Evolutionary conservation across 1,139 yeast species (phyloP), one percentile per base, ranked within the genome.

Genomic region (Diutina catenulata): DNA sequence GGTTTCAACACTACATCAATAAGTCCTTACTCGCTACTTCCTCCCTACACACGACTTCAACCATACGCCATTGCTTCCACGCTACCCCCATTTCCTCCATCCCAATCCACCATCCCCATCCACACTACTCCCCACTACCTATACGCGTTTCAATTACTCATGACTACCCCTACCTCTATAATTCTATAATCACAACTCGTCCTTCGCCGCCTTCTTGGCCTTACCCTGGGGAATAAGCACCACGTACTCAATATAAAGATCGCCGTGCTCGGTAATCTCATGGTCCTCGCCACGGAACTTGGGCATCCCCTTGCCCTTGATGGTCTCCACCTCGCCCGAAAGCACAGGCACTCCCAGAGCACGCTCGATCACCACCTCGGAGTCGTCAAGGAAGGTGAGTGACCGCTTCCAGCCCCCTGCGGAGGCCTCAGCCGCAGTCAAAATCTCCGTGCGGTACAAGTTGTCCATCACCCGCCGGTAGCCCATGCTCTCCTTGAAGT

Each of bases 281-380:
- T 73, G 76, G 16, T n/a, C n/a, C n/a, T 63, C 67, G 26, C 41
- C 45, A 28, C 22, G 26, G 29, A 36, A 25, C n/a, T 28, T 27
- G 7, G 97, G 97, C 96, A 91, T 86, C 25, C 98, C 98, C 50
- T 72, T 78, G 11, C 82, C 87, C 44, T 64, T 60, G 25, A 88
- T 46, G 4, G 67, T 55, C 54, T 91, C 95, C 1, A 51, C 63
- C 47, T 84, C 82, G 3, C 93, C 93, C 50, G 77, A 64, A 36
- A 61, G 46, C 1, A 82, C 76, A 11, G 67, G 51, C 33, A 58
- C 59, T 15, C 88, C 87, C 3, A 49, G 44, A 0, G 50, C 51
- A 44, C 94, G 68, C 23, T 59, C 44, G 18, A 88, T 11, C 7
- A 25, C 33, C 21, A 50, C 49, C 10, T 42, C 42, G 22, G 64